phyloP scores from a whole-genome alignment of 495 filamentous ascomycete genomes.

The Pseudevernia furfuracea region DNA sequence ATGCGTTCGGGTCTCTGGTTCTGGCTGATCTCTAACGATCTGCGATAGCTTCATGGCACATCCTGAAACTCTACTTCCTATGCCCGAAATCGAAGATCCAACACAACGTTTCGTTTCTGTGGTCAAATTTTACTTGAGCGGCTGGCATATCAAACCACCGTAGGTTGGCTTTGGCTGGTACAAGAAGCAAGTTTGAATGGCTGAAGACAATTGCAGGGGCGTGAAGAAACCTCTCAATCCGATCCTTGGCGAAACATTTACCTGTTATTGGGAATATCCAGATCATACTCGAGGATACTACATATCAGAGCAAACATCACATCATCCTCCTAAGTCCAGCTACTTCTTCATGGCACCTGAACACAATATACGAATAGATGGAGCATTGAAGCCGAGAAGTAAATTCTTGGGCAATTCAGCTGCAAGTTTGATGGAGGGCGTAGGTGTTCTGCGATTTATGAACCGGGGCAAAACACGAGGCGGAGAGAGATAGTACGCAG shows the following conservation, averaged over 20 bases:
- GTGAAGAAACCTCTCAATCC: constrained; percentile 99
- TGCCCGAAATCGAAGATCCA: constrained; percentile 82
- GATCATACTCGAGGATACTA: constrained; percentile 87
- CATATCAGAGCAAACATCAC: constrained; percentile 90
- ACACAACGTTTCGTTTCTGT: constrained; percentile 86
- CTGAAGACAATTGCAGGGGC: constrained; percentile 51
- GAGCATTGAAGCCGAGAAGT: constrained; percentile 91
- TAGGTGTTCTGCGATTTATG: constrained; percentile 75
- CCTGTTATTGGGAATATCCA: constrained; percentile 90
- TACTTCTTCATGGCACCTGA: constrained; percentile 99
- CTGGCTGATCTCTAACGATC: not conserved
- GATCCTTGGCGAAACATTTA: constrained; percentile 90
- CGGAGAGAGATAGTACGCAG: constrained; percentile 79
- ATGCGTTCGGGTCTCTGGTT: constrained; percentile 25
- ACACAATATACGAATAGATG: constrained; percentile 91
- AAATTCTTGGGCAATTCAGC: constrained; percentile 96
- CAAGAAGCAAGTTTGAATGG: not conserved
- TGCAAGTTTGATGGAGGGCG: constrained; percentile 96
- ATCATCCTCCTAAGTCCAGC: constrained; percentile 96
- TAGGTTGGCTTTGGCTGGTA: constrained; percentile 41
- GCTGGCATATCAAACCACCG: constrained; percentile 98
- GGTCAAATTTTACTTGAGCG: constrained; percentile 94
- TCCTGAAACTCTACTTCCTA: constrained; percentile 86
- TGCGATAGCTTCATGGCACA: constrained; percentile 91
- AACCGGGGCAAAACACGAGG: constrained; percentile 61